Evolutionary conservation across 176 grass and related monocot genomes (phyloP).

Genomic region (Eragrostis nindensis): DNA sequence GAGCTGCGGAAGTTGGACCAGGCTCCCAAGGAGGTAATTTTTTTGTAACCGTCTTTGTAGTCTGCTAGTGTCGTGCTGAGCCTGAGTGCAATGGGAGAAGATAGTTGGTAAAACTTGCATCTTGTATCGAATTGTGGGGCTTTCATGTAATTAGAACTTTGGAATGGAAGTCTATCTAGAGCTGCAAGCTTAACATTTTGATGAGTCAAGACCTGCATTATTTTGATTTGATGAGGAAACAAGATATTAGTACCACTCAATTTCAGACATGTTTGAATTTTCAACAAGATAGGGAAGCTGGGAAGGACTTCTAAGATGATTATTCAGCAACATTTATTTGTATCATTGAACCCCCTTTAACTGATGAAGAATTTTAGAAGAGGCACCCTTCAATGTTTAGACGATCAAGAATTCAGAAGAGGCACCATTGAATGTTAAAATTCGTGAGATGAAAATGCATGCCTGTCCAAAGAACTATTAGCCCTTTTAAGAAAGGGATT

Average conservation of each 20-base stretch:
- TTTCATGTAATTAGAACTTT: neutral
- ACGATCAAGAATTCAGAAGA: no score
- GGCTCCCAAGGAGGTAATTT: conserved; percentile 44
- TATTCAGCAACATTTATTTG: neutral
- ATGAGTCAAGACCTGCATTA: neutral
- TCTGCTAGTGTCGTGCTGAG: neutral
- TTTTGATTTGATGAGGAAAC: neutral
- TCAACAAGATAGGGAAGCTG: no score
- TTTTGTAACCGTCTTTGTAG: neutral
- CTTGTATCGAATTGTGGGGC: neutral
- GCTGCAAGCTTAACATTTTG: neutral
- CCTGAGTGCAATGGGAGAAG: neutral
- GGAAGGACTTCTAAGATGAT: no score
- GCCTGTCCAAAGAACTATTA: neutral
- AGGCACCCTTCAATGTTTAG: no score
- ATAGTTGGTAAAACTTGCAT: neutral
- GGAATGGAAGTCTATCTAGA: neutral
- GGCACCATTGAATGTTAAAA: neutral
- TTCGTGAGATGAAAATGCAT: neutral
- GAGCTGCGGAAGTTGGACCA: conserved; percentile 3
- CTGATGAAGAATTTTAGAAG: neutral
- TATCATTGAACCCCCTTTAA: conserved; percentile 1
- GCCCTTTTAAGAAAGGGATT: conserved; percentile 26
- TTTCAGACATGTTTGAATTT: no score
- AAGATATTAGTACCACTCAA: neutral